Evolutionary conservation across 805 yeast species (phyloP).

Genomic region (Yarrowia divulgata): DNA sequence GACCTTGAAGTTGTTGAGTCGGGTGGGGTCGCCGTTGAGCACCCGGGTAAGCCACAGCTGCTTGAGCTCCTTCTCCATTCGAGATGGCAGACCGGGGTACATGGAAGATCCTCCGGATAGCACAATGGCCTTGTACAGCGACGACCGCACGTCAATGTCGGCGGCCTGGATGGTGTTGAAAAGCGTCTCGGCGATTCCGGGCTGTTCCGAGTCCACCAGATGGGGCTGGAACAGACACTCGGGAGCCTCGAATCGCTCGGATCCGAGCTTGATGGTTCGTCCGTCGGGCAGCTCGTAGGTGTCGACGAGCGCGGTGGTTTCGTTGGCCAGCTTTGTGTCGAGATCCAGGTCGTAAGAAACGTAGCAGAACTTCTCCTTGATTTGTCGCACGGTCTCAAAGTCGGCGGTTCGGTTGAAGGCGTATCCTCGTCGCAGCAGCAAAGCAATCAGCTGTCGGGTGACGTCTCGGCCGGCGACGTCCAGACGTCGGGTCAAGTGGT

Average conservation of each 20-base stretch:
- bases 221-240: constrained; percentile 97
- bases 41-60: constrained; percentile 94
- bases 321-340: constrained; percentile 85
- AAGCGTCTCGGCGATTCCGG: constrained; percentile 92
- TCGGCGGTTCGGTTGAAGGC: constrained; percentile 99
- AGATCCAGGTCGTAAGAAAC: constrained; percentile 93
- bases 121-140: constrained; percentile 89
- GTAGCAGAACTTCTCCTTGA: constrained; percentile 94
- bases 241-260: constrained; percentile 95
- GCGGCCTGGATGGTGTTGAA: constrained; percentile 94
- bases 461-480: constrained; percentile 99
- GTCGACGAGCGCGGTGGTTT: constrained; percentile 94
- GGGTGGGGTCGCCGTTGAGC: constrained; percentile 81
- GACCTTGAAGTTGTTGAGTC: constrained; percentile 87
- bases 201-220: constrained; percentile 93
- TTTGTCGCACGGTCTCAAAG: constrained; percentile 97
- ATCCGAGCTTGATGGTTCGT: constrained; percentile 88
- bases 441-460: constrained; percentile 91
- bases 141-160: constrained; percentile 89
- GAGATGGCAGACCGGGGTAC: constrained; percentile 97
- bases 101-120: constrained; percentile 97
- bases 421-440: constrained; percentile 92
- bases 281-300: constrained; percentile 96
- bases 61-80: constrained; percentile 93
- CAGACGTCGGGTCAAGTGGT: constrained; percentile 87